phyloP scores from a whole-genome alignment of 169 alveolate genomes.

The Plasmodium reichenowi region DNA sequence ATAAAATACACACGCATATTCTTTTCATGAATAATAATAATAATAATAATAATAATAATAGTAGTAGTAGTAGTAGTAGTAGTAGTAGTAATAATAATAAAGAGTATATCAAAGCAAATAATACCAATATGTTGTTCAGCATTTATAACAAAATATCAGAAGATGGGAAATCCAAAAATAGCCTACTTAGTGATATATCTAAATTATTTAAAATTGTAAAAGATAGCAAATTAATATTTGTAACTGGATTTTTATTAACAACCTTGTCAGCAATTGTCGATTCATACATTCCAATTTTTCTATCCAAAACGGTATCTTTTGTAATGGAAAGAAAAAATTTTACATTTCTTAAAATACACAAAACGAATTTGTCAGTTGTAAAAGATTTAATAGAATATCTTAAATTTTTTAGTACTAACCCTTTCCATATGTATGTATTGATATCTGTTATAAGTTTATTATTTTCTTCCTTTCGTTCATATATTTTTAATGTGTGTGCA shows the following conservation, averaged over 20 bases:
- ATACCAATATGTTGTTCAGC: constrained; percentile 14
- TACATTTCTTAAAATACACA: not conserved
- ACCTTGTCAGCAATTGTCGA: constrained; percentile 61
- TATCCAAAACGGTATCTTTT: constrained; percentile 53
- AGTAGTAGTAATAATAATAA: not conserved
- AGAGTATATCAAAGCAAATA: not conserved
- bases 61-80: no score
- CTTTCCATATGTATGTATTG: constrained; percentile 37
- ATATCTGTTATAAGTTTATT: constrained; percentile 36
- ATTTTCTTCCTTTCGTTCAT: constrained; percentile 43
- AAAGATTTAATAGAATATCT: constrained; percentile 11
- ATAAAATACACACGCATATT: no score
- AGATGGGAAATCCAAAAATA: constrained; percentile 26
- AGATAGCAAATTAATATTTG: constrained; percentile 45
- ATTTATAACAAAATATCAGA: constrained; percentile 27
- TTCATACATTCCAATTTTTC: constrained; percentile 62
- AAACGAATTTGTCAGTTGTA: constrained; percentile 4
- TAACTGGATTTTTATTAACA: constrained; percentile 40
- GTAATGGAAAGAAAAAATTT: constrained; percentile 14
- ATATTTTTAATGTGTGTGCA: constrained; percentile 67
- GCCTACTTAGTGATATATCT: constrained; percentile 36
- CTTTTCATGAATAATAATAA: no score
- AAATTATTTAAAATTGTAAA: constrained; percentile 37
- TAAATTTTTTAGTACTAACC: constrained; percentile 7
- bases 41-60: not conserved